A percentile compares a stretch with the other conserved stretches of the same genome.
Evolutionary conservation across 805 yeast genomes (phyloP).

Genomic region (Saccharomycopsis fodiens): DNA sequence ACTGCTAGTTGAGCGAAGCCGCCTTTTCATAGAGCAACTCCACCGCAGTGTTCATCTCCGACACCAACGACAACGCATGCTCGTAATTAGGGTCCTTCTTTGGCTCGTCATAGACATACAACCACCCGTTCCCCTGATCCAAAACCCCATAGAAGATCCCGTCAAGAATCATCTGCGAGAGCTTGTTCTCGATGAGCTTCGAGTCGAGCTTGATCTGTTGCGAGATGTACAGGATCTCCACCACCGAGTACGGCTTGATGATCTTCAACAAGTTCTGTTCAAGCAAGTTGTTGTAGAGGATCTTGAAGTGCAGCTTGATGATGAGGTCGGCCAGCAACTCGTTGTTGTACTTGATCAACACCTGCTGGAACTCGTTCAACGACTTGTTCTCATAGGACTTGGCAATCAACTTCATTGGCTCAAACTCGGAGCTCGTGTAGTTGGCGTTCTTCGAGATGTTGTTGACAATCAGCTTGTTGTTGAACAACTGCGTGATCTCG

Average conservation of each 20-base stretch:
- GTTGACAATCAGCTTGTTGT: constrained; percentile 65
- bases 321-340: constrained; percentile 84
- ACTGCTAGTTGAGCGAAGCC: constrained; percentile 56
- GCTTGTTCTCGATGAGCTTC: constrained; percentile 86
- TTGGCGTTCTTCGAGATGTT: constrained; percentile 42
- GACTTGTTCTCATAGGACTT: constrained; percentile 51
- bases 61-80: constrained; percentile 77
- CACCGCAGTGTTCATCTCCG: constrained; percentile 80
- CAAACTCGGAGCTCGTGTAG: constrained; percentile 46
- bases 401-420: constrained; percentile 40
- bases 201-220: constrained; percentile 80
- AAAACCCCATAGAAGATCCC: constrained; percentile 92
- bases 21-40: constrained; percentile 93
- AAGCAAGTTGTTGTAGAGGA: constrained; percentile 83
- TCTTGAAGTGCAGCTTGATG: constrained; percentile 85
- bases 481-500: constrained; percentile 74
- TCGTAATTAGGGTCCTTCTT: constrained; percentile 83
- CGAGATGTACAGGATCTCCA: constrained; percentile 87
- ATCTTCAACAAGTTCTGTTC: constrained; percentile 91
- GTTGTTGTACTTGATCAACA: constrained; percentile 57
- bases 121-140: constrained; percentile 98
- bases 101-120: constrained; percentile 84
- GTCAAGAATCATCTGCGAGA: constrained; percentile 94
- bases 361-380: constrained; percentile 82
- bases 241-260: constrained; percentile 92